phyloP scores from a whole-genome alignment of 176 grass and related monocot genomes.

The Raddia distichophylla region DNA sequence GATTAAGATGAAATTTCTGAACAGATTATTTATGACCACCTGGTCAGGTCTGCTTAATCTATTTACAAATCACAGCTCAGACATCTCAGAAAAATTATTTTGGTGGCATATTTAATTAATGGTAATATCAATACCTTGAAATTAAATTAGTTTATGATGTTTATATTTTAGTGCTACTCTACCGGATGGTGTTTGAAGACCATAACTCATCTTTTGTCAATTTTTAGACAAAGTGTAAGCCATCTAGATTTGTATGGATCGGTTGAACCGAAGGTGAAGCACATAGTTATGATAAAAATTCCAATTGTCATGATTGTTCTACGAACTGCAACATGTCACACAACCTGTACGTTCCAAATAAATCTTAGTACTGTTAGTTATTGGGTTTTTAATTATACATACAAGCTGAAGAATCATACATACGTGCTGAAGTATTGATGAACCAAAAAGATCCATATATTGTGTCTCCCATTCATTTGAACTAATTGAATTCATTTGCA shows the following conservation, averaged over 20 bases:
- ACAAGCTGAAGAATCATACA: slow-evolving; percentile 19
- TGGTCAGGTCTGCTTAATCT: too few relatives aligned
- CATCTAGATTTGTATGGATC: background rate
- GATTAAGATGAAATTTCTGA: too few relatives aligned
- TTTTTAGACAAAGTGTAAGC: background rate
- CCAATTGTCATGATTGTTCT: background rate
- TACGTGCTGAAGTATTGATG: slow-evolving; percentile 1
- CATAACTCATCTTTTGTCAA: slow-evolving; percentile 12
- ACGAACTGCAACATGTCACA: too few relatives aligned
- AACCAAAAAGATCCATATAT: background rate
- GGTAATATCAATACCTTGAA: too few relatives aligned
- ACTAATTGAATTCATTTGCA: background rate
- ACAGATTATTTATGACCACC: too few relatives aligned
- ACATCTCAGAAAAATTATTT: too few relatives aligned
- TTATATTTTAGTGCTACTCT: slow-evolving; percentile 34
- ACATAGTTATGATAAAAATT: slow-evolving; percentile 13
- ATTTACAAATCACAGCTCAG: too few relatives aligned
- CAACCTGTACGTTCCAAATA: background rate
- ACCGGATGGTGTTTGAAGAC: slow-evolving; percentile 12
- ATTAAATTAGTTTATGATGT: too few relatives aligned
- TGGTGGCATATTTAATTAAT: too few relatives aligned
- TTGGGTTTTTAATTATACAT: background rate
- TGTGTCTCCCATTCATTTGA: background rate
- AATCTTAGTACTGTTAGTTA: slow-evolving; percentile 8
- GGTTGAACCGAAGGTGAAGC: background rate